Base-by-base conservation (phyloP, 176 grass and related monocot genomes). In the Eragrostis nindensis region DNA sequence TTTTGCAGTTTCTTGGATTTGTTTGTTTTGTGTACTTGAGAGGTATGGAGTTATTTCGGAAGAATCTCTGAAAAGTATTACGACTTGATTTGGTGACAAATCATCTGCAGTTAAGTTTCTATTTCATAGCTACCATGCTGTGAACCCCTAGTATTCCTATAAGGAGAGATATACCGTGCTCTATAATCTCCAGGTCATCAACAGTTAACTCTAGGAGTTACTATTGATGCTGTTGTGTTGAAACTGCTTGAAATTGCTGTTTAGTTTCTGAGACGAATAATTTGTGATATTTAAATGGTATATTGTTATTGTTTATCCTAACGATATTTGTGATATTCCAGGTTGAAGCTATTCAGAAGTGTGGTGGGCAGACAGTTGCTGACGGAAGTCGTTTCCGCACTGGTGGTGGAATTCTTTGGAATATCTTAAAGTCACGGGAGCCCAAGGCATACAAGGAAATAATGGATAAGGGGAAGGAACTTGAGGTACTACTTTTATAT, bases 391-490 rank as follows among this genome's bases (percentile, higher is more conserved):
- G 90, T 43, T 88, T 91, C 60, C 92, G 90, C 46, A 93, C 90
- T 57, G 96, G 90, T 66, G 96, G 96, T 49, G 96, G 96, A 68
- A 91, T 99, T 88, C 89, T 99, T 18, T 99, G 92, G 92, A 99
- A 95, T 84, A 99, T 99, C 52, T 82, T 99, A 41, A 99, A 99
- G 85, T 89, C 88, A 11, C 92, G 92, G 70, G 96, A 99, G 48
- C 96, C 92, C 46, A 99, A 89, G 73, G 92, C 92, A 46, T 99
- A 95, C 77, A 99, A 95, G 78, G 90, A 99, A 88, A 99, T 99
- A 64, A 95, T 99, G 92, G 39, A 77, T 8, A 99, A 93, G 84
- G 96, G 90, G 36, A 99, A 75, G 86, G 88, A 90, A 84, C 86
- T 99, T 79, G 96, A 95, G 92, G 96, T 99, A 88, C 41, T n/a